Base-by-base conservation (phyloP, 2,329 filamentous ascomycete genomes). In the Epichloe glyceriae region DNA sequence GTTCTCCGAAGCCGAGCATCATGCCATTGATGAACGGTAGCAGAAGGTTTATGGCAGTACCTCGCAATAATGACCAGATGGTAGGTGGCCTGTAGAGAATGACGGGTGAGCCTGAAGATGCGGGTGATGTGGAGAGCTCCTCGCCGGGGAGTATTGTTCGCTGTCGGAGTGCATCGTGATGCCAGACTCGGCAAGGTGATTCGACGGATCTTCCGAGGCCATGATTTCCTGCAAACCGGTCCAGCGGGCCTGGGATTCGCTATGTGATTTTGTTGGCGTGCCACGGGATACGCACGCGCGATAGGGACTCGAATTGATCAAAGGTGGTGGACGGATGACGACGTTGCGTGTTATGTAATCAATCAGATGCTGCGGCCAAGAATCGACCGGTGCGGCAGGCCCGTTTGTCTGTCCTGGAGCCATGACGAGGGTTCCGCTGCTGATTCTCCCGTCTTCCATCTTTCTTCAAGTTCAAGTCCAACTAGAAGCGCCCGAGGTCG, bases 1-100 rank as follows among this genome's bases (percentile, higher is more conserved):
- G 71, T 71, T 98, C 93, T 58, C 93, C 93, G 63, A 98, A 96
- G 2, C 93, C 93, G 62, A 98, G 71, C 93, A 98, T 98, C 74
- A 98, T 79, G 45, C 93, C 93, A 70, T 98, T 98, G 63, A 98
- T 81, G 62, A 98, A 98, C 0, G 93, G 93, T 19, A 98, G 71
- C 1, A 98, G 62, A n/a, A 98, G 73, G 66, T 98, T 98, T 70
- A 98, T 98, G 5, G 90, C 89, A 15, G 89, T 88, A 38, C 93
- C 88, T 50, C 91, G 82, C 50, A 96, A 58, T 55, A 98, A 67
- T 10, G 86, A 82, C 87, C 88, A 95, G 43, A 94, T 61, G 0
- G 89, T 94, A 2, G 93, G 90, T 3, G 90, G 88, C 57, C 82
- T 82, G 76, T 97, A 98, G 45, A 97, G 78, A 46, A 95, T 83